Conservation (phyloP, 352 stramenopile genomes). For the Globisporangium megalacanthum region DNA sequence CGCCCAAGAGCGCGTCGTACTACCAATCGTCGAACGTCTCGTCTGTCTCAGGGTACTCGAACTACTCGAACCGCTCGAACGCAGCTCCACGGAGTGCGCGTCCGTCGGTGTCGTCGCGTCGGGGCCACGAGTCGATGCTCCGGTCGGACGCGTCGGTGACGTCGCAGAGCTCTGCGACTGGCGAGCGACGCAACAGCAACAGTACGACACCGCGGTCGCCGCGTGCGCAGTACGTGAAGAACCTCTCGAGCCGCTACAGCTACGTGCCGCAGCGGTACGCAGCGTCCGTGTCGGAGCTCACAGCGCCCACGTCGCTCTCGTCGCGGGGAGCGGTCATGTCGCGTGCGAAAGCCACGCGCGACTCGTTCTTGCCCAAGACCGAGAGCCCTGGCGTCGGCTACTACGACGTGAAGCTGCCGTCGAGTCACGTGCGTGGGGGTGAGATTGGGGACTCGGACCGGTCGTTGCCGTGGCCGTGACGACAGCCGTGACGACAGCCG, state of each 20-base stretch:
- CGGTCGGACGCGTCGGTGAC: slow-evolving; percentile 48
- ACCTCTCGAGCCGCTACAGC: slow-evolving; percentile 59
- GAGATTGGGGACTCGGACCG: slow-evolving; percentile 76
- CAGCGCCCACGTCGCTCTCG: slow-evolving; percentile 46
- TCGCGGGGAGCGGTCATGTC: slow-evolving; percentile 68
- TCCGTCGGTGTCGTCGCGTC: neutral
- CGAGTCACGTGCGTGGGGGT: slow-evolving; percentile 53
- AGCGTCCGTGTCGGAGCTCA: slow-evolving; percentile 18
- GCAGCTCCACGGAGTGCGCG: slow-evolving; percentile 18
- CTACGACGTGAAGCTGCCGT: slow-evolving; percentile 66
- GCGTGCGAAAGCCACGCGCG: slow-evolving; percentile 46
- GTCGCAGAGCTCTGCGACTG: slow-evolving; percentile 52
- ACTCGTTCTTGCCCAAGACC: slow-evolving; percentile 68
- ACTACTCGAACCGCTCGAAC: slow-evolving; percentile 31
- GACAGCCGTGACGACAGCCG: too few species aligned
- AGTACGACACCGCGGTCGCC: slow-evolving; percentile 21
- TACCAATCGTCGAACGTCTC: slow-evolving; percentile 64
- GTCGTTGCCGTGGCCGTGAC: slow-evolving; percentile 53
- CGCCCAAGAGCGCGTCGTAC: slow-evolving; percentile 33
- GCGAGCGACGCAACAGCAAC: slow-evolving; percentile 18
- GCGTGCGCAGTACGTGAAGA: slow-evolving; percentile 37
- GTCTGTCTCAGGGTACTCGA: slow-evolving; percentile 58
- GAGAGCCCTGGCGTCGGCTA: slow-evolving; percentile 70
- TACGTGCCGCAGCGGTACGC: slow-evolving; percentile 63
- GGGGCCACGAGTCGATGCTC: slow-evolving; percentile 8